Percentiles rank a stretch among this genome's conserved stretches.
phyloP scores from a whole-genome alignment of 352 stramenopile species.

The Globisporangium solare region DNA sequence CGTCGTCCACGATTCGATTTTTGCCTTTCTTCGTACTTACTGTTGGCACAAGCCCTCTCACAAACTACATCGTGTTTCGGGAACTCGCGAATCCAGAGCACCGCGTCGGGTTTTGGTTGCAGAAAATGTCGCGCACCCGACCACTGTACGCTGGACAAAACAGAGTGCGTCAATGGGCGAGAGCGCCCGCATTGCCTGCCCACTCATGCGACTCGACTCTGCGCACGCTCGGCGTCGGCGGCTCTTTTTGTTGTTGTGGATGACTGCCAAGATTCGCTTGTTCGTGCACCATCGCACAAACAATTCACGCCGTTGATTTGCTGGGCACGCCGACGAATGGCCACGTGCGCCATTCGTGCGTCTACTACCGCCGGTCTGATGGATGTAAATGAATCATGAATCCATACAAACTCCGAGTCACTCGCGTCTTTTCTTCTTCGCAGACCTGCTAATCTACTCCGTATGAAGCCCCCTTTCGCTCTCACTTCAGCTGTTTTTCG shows the following conservation, averaged over 20 bases:
- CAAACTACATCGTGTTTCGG: too few relatives aligned
- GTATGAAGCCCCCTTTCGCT: neutral
- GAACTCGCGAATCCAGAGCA: neutral
- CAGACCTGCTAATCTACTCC: constrained; percentile 4
- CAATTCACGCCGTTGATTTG: neutral
- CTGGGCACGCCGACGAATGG: neutral
- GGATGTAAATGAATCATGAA: constrained; percentile 12
- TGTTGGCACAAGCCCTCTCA: too few relatives aligned
- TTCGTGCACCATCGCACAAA: neutral
- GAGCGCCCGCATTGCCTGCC: neutral
- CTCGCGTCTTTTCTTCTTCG: neutral
- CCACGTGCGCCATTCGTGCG: neutral
- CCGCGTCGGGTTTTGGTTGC: neutral
- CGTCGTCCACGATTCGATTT: neutral
- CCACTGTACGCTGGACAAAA: constrained; percentile 2
- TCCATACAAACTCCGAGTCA: neutral
- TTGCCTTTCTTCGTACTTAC: too few relatives aligned
- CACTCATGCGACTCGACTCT: too few relatives aligned
- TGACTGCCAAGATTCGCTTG: neutral
- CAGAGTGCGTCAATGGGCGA: constrained; percentile 1
- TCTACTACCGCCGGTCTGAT: constrained; percentile 3
- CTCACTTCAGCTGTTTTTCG: neutral
- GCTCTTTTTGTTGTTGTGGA: too few relatives aligned
- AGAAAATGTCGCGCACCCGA: neutral
- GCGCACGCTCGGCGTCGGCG: too few relatives aligned